A percentile compares a stretch with the other conserved stretches of the same genome.
Conservation (phyloP, 2,329 filamentous ascomycete species). For the Beauveria asiatica region DNA sequence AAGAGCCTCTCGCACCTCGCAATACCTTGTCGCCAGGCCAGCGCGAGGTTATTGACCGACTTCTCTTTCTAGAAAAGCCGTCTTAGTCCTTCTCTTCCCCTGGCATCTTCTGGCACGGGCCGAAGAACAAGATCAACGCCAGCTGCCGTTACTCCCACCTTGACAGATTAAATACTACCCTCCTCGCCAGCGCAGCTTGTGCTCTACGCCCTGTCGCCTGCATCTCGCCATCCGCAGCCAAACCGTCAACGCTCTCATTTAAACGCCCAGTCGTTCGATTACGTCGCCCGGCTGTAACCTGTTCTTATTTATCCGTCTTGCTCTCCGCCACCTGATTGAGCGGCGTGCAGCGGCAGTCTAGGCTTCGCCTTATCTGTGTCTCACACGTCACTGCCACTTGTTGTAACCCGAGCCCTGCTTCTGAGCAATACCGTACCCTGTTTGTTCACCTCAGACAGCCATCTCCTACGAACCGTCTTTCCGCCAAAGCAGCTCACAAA, state of each 20-base stretch:
- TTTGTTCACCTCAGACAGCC: not conserved
- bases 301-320: not conserved
- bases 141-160: not conserved
- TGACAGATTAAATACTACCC: slow-evolving; percentile 8
- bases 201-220: slow-evolving; percentile 1
- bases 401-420: slow-evolving; percentile 2
- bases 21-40: not conserved
- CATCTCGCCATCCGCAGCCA: not conserved
- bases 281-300: not conserved
- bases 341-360: not conserved
- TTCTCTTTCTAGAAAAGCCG: not conserved
- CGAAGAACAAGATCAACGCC: not conserved
- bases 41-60: not conserved
- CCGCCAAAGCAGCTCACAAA: not conserved
- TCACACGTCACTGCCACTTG: slow-evolving; percentile 3
- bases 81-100: not conserved
- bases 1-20: slow-evolving; percentile 11
- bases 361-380: slow-evolving; percentile 9
- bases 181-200: slow-evolving; percentile 2
- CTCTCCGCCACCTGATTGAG: not conserved
- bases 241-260: not conserved
- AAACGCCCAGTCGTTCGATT: not conserved
- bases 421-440: not conserved
- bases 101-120: not conserved
- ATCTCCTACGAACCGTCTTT: not conserved